These are phyloP conservation scores for Galerina sulciceps DNA, from an alignment of 768 basidiomycete genomes.

Conservation along the genomic window DNA sequence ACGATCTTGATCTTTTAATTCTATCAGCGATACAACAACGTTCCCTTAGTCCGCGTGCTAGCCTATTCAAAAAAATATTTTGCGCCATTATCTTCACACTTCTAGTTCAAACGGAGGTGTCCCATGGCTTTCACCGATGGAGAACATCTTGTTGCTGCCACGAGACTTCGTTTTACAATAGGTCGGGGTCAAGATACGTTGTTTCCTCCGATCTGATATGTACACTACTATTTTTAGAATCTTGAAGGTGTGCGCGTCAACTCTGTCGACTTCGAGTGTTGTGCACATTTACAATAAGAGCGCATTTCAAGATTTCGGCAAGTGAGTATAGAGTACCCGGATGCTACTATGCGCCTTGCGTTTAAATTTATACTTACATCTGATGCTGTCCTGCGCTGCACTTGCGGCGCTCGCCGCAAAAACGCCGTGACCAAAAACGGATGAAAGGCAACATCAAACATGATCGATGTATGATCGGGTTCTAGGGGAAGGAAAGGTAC, in stretches of 20 bases:
- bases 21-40: neutral
- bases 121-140: neutral
- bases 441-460: constrained; percentile 1
- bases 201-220: neutral
- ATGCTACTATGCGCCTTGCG: no score
- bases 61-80: neutral
- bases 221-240: neutral
- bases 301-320: no score
- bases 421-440: neutral
- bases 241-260: no score
- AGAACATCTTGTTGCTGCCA: neutral
- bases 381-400: neutral
- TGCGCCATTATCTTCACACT: neutral
- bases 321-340: no score
- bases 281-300: no score
- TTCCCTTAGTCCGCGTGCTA: neutral
- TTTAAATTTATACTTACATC: neutral
- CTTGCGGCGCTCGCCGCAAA: neutral
- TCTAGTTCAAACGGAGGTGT: neutral
- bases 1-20: neutral
- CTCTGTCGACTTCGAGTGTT: no score
- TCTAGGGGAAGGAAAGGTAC: neutral
- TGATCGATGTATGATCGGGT: neutral
- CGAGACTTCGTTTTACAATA: neutral
- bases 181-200: neutral